Evolutionary conservation across 345 rosid genomes (phyloP).

Genomic region (Acer saccharum): DNA sequence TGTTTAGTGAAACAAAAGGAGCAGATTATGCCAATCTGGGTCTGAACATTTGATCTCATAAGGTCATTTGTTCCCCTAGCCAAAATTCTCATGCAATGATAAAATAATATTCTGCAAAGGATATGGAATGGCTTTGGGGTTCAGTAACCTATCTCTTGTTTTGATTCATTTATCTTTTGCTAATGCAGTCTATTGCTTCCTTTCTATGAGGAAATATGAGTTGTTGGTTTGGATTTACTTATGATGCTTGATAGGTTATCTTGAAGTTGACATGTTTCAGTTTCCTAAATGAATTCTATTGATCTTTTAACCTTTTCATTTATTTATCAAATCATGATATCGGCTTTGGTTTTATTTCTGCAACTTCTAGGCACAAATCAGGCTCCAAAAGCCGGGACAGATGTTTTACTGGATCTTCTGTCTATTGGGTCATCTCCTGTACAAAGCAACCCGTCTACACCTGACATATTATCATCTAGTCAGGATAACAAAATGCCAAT

Average conservation of each 20-base stretch:
- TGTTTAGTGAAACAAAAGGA: background rate
- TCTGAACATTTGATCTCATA: background rate
- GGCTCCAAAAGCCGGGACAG: conserved; percentile 75
- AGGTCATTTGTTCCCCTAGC: conserved; percentile 1
- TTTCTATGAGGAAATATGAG: background rate
- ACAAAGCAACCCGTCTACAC: conserved; percentile 55
- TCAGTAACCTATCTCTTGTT: background rate
- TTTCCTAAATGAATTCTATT: background rate
- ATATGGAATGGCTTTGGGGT: background rate
- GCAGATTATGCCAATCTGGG: background rate
- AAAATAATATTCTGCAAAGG: background rate
- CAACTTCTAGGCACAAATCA: conserved; percentile 47
- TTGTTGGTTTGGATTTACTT: background rate
- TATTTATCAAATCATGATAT: background rate
- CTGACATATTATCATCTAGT: conserved; percentile 60
- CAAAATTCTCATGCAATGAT: background rate
- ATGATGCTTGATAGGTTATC: background rate
- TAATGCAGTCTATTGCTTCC: background rate
- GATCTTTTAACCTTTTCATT: background rate
- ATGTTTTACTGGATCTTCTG: conserved; percentile 83
- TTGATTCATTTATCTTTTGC: background rate
- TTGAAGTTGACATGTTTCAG: background rate
- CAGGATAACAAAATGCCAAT: conserved; percentile 40
- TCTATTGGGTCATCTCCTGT: conserved; percentile 80
- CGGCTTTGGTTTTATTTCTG: background rate